phyloP scores from a whole-genome alignment of 108 stramenopile species.

The Nitzschia inconspicua region DNA sequence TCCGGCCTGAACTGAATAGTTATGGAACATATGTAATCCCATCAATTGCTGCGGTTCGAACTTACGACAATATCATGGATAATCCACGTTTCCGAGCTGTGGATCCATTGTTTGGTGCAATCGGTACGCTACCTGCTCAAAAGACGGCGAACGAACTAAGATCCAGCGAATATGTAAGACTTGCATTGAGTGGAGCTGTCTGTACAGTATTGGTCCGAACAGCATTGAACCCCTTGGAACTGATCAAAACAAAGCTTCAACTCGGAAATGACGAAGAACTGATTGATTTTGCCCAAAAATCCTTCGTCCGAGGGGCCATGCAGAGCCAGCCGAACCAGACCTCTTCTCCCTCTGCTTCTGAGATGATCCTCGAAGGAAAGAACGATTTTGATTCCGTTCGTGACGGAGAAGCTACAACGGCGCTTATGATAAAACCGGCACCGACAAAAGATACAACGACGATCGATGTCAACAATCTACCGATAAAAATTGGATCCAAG shows the following conservation, averaged over 20 bases:
- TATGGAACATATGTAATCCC: constrained; percentile 49
- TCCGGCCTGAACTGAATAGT: constrained; percentile 46
- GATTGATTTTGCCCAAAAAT: constrained; percentile 32
- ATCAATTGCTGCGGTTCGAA: constrained; percentile 40
- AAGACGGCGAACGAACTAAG: constrained; percentile 64
- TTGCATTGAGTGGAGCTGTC: constrained; percentile 76
- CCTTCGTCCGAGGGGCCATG: not conserved
- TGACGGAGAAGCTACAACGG: not conserved
- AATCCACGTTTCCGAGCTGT: constrained; percentile 61
- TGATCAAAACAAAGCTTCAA: constrained; percentile 88
- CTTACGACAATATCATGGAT: constrained; percentile 14
- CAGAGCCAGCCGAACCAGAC: not conserved
- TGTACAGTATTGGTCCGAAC: constrained; percentile 84
- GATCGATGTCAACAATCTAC: not conserved
- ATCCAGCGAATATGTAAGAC: constrained; percentile 62
- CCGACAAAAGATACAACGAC: constrained; percentile 17
- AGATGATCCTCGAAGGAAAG: not conserved
- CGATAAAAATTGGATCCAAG: constrained; percentile 41
- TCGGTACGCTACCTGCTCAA: constrained; percentile 73
- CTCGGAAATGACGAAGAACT: constrained; percentile 77
- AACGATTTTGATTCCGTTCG: not conserved
- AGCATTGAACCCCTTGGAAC: constrained; percentile 79
- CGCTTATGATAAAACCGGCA: not conserved
- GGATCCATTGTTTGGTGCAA: constrained; percentile 80
- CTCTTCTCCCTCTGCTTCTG: not conserved